Evolutionary conservation across 2,329 filamentous ascomycete genomes (phyloP).

Genomic region (Lasiodiplodia hormozganensis): DNA sequence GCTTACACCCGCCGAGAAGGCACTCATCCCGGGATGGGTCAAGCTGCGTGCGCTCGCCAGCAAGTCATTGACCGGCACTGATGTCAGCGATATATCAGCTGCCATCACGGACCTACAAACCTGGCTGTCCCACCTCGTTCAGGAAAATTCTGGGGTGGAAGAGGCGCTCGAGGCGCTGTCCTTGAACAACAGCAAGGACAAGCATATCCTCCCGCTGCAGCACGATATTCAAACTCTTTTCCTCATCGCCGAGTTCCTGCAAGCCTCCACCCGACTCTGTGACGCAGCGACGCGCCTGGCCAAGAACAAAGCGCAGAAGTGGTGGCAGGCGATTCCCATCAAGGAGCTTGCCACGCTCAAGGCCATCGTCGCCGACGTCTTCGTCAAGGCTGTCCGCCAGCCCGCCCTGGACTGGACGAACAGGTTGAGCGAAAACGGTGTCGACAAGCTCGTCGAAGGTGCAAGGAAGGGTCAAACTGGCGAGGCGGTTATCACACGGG

Average conservation of each 20-base stretch:
- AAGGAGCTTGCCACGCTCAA: constrained; percentile 20
- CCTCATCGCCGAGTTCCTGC: constrained; percentile 34
- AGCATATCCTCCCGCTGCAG: not conserved
- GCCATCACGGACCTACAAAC: constrained; percentile 6
- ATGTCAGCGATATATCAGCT: not conserved
- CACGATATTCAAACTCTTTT: constrained; percentile 21
- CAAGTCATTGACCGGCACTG: constrained; percentile 16
- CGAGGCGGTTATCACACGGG: not conserved
- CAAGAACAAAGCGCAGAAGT: constrained; percentile 25
- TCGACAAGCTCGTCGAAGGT: not conserved
- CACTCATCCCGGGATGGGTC: constrained; percentile 26
- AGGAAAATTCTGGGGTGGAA: not conserved
- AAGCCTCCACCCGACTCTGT: constrained; percentile 32
- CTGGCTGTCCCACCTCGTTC: constrained; percentile 12
- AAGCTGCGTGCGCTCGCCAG: constrained; percentile 24
- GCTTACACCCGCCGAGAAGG: constrained; percentile 19
- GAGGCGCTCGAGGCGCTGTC: not conserved
- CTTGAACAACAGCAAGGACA: not conserved
- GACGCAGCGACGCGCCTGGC: constrained; percentile 16
- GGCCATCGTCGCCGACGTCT: not conserved
- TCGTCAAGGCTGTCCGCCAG: constrained; percentile 8
- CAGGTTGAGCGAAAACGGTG: constrained; percentile 1
- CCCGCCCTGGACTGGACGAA: constrained; percentile 28
- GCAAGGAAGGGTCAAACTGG: constrained; percentile 5
- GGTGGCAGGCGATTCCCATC: constrained; percentile 10